These are phyloP conservation scores for Macadamia integrifolia DNA, from an alignment of 164 flowering plant genomes.

Conservation along the genomic window DNA sequence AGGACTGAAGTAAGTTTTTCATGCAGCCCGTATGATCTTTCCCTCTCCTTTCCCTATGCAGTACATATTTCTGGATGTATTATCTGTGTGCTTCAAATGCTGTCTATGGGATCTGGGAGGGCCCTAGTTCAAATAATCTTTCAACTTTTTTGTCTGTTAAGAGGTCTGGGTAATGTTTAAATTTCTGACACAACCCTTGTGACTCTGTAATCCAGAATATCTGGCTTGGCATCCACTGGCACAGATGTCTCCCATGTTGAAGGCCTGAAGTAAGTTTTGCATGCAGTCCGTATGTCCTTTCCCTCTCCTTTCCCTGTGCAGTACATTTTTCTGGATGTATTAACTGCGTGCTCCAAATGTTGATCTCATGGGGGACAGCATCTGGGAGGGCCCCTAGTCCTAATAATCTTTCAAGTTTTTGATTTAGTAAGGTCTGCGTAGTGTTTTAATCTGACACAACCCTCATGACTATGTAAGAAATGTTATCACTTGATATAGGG, in stretches of 20 bases:
- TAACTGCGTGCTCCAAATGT: neutral
- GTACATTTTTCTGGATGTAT: neutral
- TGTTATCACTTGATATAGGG: slow-evolving; percentile 43
- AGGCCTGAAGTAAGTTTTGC: slow-evolving; percentile 47
- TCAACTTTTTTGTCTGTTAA: neutral
- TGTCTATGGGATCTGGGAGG: slow-evolving; percentile 1
- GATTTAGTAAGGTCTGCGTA: no score
- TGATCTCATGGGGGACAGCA: slow-evolving; percentile 2
- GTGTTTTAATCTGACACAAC: neutral
- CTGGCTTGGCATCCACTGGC: slow-evolving; percentile 27
- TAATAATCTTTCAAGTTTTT: neutral
- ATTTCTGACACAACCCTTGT: neutral
- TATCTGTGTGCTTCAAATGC: neutral
- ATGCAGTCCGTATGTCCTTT: neutral
- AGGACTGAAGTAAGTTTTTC: slow-evolving; percentile 45
- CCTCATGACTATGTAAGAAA: slow-evolving; percentile 10
- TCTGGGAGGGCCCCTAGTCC: neutral
- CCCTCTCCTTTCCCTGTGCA: neutral
- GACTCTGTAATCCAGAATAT: slow-evolving; percentile 28
- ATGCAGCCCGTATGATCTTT: neutral
- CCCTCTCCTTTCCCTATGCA: neutral
- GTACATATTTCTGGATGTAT: neutral
- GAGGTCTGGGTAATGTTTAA: no score
- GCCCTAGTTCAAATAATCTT: neutral
- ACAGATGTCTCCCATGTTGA: slow-evolving; percentile 24